These are phyloP conservation scores for Lagenidium sp. DNA, from an alignment of 352 stramenopile genomes.

Conservation along the genomic window DNA sequence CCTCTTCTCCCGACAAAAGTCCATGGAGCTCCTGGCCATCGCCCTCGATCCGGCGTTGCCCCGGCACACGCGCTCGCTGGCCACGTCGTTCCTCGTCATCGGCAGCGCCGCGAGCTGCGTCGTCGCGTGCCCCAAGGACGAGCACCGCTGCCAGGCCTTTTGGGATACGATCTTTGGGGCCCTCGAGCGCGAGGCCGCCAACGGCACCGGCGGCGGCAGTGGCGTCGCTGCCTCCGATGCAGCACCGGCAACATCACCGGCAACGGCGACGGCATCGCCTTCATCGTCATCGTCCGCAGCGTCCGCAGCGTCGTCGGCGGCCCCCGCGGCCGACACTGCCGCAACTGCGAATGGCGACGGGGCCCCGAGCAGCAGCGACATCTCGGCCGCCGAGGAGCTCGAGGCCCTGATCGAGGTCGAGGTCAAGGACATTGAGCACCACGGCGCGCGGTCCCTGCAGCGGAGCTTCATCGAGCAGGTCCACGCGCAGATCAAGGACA, in stretches of 20 bases:
- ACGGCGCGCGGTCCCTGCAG: constrained; percentile 56
- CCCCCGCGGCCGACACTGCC: not conserved
- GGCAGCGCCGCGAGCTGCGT: constrained; percentile 50
- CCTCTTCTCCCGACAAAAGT: constrained; percentile 61
- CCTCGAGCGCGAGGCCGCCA: constrained; percentile 41
- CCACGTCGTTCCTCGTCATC: constrained; percentile 71
- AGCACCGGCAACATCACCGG: constrained; percentile 10
- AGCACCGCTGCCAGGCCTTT: constrained; percentile 49
- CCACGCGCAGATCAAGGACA: no score
- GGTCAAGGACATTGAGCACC: constrained; percentile 62
- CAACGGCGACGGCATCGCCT: not conserved
- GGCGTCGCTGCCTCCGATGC: constrained; percentile 27
- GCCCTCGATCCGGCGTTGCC: constrained; percentile 40
- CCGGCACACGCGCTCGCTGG: constrained; percentile 59
- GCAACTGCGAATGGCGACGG: not conserved
- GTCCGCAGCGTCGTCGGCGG: constrained; percentile 1
- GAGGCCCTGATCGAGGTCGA: constrained; percentile 71
- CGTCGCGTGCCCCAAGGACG: constrained; percentile 28
- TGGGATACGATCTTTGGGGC: constrained; percentile 65
- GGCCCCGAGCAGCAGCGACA: not conserved
- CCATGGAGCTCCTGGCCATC: constrained; percentile 60
- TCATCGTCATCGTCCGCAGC: not conserved
- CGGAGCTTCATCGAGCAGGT: constrained; percentile 50
- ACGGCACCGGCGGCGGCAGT: not conserved
- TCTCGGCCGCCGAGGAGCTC: constrained; percentile 25